Evolutionary conservation across 2,329 filamentous ascomycete genomes (phyloP), one percentile per base, ranked within the genome.

Genomic region (Fusarium sp.): DNA sequence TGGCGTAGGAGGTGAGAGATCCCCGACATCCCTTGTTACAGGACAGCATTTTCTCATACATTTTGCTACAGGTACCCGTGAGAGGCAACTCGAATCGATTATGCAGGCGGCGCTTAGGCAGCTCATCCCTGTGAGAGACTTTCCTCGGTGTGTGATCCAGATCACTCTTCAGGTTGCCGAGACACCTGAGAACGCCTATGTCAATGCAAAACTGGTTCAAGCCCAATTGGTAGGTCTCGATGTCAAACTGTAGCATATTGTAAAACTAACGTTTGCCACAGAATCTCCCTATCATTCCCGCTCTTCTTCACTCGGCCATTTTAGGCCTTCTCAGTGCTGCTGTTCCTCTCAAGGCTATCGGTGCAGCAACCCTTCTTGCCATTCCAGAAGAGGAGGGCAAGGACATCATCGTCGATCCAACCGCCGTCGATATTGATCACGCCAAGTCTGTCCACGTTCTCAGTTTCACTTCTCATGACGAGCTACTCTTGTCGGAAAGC

Each of bases 381-480:
- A 83, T 94, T 33, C 78, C 83, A 20, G 73, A 79, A 45, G 75
- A 82, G 64, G 76, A 80, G 58, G 76, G 78, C 31, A 80, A 79
- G 49, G 78, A 79, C 48, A 80, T 90, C 33, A 78, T 89, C 31
- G 79, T 83, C 28, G 86, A 91, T 56, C 94, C 94, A 8, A 88
- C 87, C 6, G 84, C 88, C 7, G 83, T 87, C 22, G 85, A 92
- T 63, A 84, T 90, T 45, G 84, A 88, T 68, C 81, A 82, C 45
- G 90, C 92, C 13, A 85, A 82, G 57, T 97, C 94, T 7, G 81
- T 93, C 22, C 95, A 98, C 77, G 93, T 92, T n/a, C 85, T 98
- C 60, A 91, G 90, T 7, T 97, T 96, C 77, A 91, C 91, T n/a
- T 90, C 90, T 2, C 84, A 89, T 52, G 88, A 91, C 10, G 89